Conservation (phyloP, 169 alveolate species). For the Plasmodium adleri region DNA sequence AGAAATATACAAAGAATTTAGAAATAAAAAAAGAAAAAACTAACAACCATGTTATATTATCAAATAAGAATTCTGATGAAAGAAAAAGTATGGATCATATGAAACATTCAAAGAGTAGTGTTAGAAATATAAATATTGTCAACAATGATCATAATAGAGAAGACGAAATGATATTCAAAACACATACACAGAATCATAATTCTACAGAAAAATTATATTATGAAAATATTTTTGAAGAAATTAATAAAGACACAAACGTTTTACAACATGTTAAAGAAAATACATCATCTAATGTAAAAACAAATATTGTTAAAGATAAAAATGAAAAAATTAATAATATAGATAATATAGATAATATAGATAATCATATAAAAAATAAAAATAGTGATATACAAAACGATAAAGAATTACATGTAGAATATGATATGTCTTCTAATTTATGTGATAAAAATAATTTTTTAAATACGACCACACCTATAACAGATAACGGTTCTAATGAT, state of each 20-base stretch:
- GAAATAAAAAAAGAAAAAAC: too few species aligned
- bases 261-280: background rate
- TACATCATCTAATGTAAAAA: background rate
- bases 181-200: background rate
- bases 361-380: background rate
- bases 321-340: background rate
- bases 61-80: too few species aligned
- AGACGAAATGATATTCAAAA: background rate
- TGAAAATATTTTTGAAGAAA: constrained; percentile 22
- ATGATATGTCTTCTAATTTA: too few species aligned
- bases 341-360: background rate
- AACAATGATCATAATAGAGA: background rate
- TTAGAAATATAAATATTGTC: background rate
- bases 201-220: constrained; percentile 14
- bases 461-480: too few species aligned
- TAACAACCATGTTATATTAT: too few species aligned
- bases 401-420: background rate
- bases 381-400: background rate
- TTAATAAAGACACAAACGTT: background rate
- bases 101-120: background rate
- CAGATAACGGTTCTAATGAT: too few species aligned
- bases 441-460: too few species aligned
- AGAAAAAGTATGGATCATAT: too few species aligned
- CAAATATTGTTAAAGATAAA: background rate
- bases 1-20: too few species aligned